phyloP scores from a whole-genome alignment of 2,329 filamentous ascomycete species.

The Xylaria sp. region DNA sequence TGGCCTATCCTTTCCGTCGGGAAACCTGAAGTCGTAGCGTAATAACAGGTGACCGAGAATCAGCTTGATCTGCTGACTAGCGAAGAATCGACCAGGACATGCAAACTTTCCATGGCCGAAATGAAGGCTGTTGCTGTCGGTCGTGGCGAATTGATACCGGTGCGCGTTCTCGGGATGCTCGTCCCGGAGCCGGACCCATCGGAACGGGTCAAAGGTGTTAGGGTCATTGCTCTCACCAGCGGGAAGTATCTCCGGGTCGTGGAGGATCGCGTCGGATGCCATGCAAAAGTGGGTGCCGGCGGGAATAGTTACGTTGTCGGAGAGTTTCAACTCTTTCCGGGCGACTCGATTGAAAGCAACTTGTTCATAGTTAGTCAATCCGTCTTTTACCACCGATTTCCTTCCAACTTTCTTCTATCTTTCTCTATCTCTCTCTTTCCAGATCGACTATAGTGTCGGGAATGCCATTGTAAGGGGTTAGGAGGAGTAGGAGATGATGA shows the following conservation, averaged over 20 bases:
- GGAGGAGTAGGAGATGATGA: background rate
- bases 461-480: background rate
- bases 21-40: background rate
- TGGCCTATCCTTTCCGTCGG: background rate
- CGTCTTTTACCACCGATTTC: background rate
- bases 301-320: background rate
- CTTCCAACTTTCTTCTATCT: too few species aligned
- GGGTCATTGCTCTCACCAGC: background rate
- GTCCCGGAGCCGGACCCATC: background rate
- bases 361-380: background rate
- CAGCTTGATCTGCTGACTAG: constrained; percentile 1
- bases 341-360: background rate
- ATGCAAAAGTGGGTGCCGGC: background rate
- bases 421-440: background rate
- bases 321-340: background rate
- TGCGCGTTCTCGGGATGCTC: background rate
- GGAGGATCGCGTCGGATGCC: background rate
- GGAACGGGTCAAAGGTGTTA: background rate
- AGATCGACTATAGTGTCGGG: background rate
- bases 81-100: constrained; percentile 11
- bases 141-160: background rate
- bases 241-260: background rate
- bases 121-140: background rate
- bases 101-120: constrained; percentile 7
- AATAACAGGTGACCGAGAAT: background rate